Evolutionary conservation across 768 basidiomycete species (phyloP).

Genomic region (Pisolithus marmoratus): DNA sequence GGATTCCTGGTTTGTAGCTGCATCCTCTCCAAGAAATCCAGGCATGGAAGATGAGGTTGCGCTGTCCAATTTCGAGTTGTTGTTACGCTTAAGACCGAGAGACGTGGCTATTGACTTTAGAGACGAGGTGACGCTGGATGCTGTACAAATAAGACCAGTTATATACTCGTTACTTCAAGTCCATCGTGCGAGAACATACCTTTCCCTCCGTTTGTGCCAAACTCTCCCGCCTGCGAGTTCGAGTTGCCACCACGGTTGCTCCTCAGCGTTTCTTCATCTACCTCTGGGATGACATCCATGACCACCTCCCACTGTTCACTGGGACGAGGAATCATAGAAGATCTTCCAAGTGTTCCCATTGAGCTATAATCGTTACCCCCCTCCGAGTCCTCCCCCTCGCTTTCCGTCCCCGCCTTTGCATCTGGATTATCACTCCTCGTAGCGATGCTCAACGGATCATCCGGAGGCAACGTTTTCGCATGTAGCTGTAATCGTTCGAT

Average conservation of each 20-base stretch:
- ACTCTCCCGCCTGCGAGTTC: slow-evolving; percentile 50
- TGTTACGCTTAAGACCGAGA: slow-evolving; percentile 57
- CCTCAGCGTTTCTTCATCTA: slow-evolving; percentile 43
- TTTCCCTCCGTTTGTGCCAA: slow-evolving; percentile 66
- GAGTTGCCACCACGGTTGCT: slow-evolving; percentile 41
- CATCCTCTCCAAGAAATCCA: slow-evolving; percentile 17
- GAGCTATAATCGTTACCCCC: slow-evolving; percentile 14
- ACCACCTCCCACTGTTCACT: slow-evolving; percentile 83
- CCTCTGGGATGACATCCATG: slow-evolving; percentile 76
- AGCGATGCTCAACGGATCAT: slow-evolving; percentile 51
- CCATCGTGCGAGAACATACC: slow-evolving; percentile 33
- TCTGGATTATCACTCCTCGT: slow-evolving; percentile 41
- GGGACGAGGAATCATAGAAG: slow-evolving; percentile 42
- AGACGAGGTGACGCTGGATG: slow-evolving; percentile 62
- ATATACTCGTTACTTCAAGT: background rate
- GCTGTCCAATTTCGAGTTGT: slow-evolving; percentile 6
- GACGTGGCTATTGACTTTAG: slow-evolving; percentile 74
- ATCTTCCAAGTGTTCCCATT: slow-evolving; percentile 7
- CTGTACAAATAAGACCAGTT: slow-evolving; percentile 27
- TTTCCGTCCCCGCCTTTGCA: slow-evolving; percentile 24
- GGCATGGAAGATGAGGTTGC: slow-evolving; percentile 27
- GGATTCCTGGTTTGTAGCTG: slow-evolving; percentile 20
- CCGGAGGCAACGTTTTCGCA: slow-evolving; percentile 56
- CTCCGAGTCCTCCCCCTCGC: slow-evolving; percentile 28
- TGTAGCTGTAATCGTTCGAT: slow-evolving; percentile 64